Conservation (phyloP, 768 basidiomycete species). For the Krasilnikovozyma curviuscula region DNA sequence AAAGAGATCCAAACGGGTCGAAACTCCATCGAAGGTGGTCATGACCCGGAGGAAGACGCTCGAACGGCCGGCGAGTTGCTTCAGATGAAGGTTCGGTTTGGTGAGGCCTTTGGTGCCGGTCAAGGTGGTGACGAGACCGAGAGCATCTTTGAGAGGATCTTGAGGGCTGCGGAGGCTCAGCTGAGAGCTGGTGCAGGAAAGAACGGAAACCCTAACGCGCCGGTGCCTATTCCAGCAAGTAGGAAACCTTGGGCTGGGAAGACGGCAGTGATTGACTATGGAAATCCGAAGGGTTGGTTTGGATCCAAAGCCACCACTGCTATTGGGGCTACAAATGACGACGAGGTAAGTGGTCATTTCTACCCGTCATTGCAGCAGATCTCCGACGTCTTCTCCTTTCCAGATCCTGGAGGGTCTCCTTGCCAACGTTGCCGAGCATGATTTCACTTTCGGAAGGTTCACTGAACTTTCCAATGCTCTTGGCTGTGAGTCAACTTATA, state of each 20-base stretch:
- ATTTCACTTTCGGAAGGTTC: constrained; percentile 68
- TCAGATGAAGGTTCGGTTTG: constrained; percentile 56
- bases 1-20: constrained; percentile 65
- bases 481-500: constrained; percentile 41
- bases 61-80: constrained; percentile 69
- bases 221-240: neutral
- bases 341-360: constrained; percentile 36
- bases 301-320: constrained; percentile 62
- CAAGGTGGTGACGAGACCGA: neutral
- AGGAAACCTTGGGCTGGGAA: constrained; percentile 22
- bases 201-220: neutral
- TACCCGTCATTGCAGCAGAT: neutral
- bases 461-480: constrained; percentile 58
- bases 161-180: too few relatives aligned
- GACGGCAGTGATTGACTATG: constrained; percentile 64
- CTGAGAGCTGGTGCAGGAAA: neutral
- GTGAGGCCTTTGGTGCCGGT: constrained; percentile 25
- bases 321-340: constrained; percentile 55
- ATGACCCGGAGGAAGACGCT: constrained; percentile 90
- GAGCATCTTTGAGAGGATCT: neutral
- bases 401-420: constrained; percentile 42
- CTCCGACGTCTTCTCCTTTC: neutral
- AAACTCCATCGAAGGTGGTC: constrained; percentile 68
- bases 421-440: constrained; percentile 41
- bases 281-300: constrained; percentile 65